Evolutionary conservation across 306 rosid species (phyloP), one percentile per base, ranked within the genome.

Genomic region (Dicorynia guianensis): DNA sequence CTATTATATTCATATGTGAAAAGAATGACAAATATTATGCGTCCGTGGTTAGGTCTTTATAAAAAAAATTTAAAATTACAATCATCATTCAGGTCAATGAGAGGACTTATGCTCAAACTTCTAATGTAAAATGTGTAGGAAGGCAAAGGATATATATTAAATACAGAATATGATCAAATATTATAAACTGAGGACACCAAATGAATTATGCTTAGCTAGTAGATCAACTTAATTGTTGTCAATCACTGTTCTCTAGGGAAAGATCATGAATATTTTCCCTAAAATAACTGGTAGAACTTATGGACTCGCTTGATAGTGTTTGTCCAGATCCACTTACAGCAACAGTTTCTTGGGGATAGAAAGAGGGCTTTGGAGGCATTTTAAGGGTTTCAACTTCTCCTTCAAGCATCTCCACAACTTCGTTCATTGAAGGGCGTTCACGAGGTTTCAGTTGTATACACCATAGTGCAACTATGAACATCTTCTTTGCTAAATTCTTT

Each of bases 361-460:
- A 42, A 6, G 62, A 61, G 5, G 74, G 76, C 18, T 55, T 78
- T 0, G 79, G 55, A 18, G 86, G 74, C 55, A 77, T 61, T 63
- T 72, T n/a, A 5, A 62, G 8, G 9, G 4, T 8, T 61, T 72
- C 58, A 10, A 57, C 12, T 15, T 68, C 74, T 15, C 74, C 77
- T 68, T 68, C 79, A 15, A 70, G 58, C 80, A 72, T 82, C 52
- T 77, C 69, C 2, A 67, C 0, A 0, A 73, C 77, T 54, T 36
- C 48, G 5, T 52, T 77, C 77, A 78, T 82, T 0, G 70, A 50
- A 73, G 83, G 86, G 20, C 83, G 73, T 7, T 82, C 60, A 0
- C 2, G 11, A 1, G 86, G 73, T 40, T 42, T 72, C 33, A 77
- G 17, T 0, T 82, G 63, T 66, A 72, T 77, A 65, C 82, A 72